Base-by-base conservation (phyloP, 306 rosid species). In the Cucurbita argyrosperma region DNA sequence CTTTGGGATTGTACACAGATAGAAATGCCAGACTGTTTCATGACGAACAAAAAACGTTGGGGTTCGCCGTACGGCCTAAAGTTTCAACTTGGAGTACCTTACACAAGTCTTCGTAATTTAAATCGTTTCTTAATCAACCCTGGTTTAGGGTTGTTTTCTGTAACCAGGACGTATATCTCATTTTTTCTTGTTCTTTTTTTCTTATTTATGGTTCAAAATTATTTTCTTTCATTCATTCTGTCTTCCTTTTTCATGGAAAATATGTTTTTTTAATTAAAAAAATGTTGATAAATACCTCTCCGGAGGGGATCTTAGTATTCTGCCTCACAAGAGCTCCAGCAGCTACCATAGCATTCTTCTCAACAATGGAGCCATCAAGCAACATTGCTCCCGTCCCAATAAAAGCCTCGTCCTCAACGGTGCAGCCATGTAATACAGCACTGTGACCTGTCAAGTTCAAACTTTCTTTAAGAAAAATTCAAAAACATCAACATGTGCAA, bases 291-390 rank as follows among this genome's bases (percentile, higher is more conserved):
- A 66, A 3, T 45, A 94, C 98, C 97, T 93, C 98, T 76, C 98
- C 98, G 63, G 81, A 87, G 26, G 98, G 98, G 72, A 93, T 86
- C 79, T 91, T 90, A 35, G 97, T 89, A 72, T 90, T 90, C 82
- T 93, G 98, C 80, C 94, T 81, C 18, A 93, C 98, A 78, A 93
- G 97, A 67, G 98, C 98, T 78, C 98, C 98, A 30, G 97, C 97
- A 76, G 96, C 98, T 80, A 93, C 96, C 97, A 93, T 93, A 58
- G 96, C 96, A 74, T 93, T 88, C 77, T 85, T 93, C 86, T 90
- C 98, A 62, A 93, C 92, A 81, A 84, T 74, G 21, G 81, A 96
- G 62, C 97, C 98, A 82, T 93, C 98, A 76, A 93, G 98, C 79
- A 93, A 78, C 47, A 92, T 90, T 55, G 98, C 98, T 54, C 97